Percentiles rank a stretch among this genome's conserved stretches.
Conservation (phyloP, 73 alveolate genomes). For the Tetrahymena borealis region DNA sequence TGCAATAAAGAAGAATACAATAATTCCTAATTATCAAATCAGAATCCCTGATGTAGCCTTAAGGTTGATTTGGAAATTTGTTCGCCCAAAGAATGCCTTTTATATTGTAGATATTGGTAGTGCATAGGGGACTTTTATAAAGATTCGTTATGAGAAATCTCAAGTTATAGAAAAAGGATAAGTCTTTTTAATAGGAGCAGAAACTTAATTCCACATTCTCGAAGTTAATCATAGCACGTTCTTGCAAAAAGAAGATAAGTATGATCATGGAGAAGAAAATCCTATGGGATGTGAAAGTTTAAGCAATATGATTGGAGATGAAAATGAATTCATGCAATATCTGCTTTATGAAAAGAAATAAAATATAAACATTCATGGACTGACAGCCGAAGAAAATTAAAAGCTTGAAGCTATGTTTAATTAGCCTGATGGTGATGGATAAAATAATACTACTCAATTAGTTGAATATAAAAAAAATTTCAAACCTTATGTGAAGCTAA, state of each 20-base stretch:
- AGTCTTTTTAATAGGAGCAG: constrained; percentile 5
- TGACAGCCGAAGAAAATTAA: neutral
- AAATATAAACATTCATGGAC: neutral
- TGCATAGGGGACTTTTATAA: constrained; percentile 12
- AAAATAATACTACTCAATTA: neutral
- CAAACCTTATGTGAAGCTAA: neutral
- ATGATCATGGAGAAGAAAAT: neutral
- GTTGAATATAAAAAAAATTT: neutral
- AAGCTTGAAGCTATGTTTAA: neutral
- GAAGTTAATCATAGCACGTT: neutral
- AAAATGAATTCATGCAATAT: neutral
- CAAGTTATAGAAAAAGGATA: neutral
- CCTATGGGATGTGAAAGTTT: neutral
- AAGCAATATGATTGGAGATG: neutral
- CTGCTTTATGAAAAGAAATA: neutral
- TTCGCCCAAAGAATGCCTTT: neutral
- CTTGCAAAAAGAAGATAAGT: neutral
- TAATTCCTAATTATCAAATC: neutral
- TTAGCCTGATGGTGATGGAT: neutral
- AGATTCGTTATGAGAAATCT: neutral
- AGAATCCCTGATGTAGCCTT: neutral
- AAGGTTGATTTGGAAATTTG: constrained; percentile 7
- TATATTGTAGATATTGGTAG: constrained; percentile 34
- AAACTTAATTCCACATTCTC: neutral
- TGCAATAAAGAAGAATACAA: neutral